Conservation (phyloP, 1,284 basidiomycete species). For the Pyrrhoderma lamaoense region DNA sequence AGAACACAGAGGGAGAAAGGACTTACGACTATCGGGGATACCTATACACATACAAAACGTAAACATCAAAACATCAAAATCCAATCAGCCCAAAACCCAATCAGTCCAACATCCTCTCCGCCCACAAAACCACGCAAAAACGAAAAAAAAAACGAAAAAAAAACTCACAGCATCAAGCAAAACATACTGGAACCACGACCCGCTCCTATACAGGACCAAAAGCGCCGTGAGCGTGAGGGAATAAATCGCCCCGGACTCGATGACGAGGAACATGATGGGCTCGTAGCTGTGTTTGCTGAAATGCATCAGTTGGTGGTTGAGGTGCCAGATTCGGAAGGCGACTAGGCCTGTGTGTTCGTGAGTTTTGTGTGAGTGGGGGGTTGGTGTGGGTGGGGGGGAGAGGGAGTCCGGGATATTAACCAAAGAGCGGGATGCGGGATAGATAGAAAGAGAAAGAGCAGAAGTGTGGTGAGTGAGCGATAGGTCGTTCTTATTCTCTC, state of each 20-base stretch:
- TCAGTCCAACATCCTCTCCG: not conserved
- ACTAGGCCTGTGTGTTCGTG: conserved; percentile 30
- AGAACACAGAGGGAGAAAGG: conserved; percentile 27
- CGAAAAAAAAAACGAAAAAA: too few species aligned
- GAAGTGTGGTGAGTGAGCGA: too few species aligned
- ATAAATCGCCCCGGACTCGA: conserved; percentile 39
- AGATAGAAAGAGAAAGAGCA: too few species aligned
- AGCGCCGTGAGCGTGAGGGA: conserved; percentile 30
- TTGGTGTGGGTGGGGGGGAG: too few species aligned
- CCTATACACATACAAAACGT: too few species aligned
- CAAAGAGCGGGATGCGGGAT: too few species aligned
- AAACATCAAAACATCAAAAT: too few species aligned
- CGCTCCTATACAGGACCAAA: conserved; percentile 29
- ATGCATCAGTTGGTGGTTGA: conserved; percentile 22
- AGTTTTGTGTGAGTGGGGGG: too few species aligned
- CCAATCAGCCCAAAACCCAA: conserved; percentile 8
- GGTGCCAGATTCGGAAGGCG: conserved; percentile 31
- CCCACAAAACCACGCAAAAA: not conserved
- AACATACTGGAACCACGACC: conserved; percentile 34
- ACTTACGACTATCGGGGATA: too few species aligned
- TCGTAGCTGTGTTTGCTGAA: conserved; percentile 23
- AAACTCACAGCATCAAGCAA: conserved; percentile 31
- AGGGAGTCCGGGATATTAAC: too few species aligned
- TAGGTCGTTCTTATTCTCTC: too few species aligned
- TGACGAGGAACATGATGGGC: conserved; percentile 30